phyloP scores from a whole-genome alignment of 352 stramenopile genomes.

The Globisporangium iwayamae region DNA sequence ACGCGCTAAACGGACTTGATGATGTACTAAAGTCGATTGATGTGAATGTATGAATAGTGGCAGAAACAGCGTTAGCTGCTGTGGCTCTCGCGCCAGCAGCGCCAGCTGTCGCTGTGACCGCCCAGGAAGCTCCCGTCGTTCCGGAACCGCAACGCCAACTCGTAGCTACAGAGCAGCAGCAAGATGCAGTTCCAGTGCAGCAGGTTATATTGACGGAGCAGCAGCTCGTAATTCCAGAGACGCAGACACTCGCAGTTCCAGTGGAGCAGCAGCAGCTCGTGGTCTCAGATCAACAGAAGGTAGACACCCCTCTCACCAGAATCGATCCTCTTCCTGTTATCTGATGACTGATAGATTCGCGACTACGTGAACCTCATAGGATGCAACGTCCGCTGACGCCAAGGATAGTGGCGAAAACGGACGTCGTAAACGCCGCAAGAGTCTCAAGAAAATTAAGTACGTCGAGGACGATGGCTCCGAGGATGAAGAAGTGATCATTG shows the following conservation, averaged over 20 bases:
- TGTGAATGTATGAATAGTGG: not conserved
- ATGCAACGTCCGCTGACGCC: not conserved
- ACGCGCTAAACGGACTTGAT: not conserved
- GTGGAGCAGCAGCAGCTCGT: constrained; percentile 5
- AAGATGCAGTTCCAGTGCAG: not conserved
- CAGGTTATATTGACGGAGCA: not conserved
- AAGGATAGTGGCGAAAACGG: constrained; percentile 9
- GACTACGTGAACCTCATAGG: not conserved
- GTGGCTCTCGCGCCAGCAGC: not conserved
- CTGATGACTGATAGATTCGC: not conserved
- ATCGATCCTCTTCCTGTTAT: not conserved
- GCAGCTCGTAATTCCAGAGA: not conserved
- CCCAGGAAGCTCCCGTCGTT: not conserved
- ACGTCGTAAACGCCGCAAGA: constrained; percentile 38
- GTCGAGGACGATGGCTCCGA: constrained; percentile 73
- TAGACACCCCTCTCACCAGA: not conserved
- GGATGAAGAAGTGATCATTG: constrained; percentile 41
- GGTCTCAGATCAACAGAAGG: not conserved
- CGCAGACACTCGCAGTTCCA: not conserved
- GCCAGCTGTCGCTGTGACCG: not conserved
- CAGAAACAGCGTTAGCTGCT: not conserved
- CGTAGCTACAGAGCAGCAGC: not conserved
- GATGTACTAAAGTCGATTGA: not conserved
- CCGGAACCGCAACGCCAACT: not conserved
- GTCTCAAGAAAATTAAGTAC: constrained; percentile 68